Conservation (phyloP, 2,329 filamentous ascomycete genomes). For the Anisogramma anomala region DNA sequence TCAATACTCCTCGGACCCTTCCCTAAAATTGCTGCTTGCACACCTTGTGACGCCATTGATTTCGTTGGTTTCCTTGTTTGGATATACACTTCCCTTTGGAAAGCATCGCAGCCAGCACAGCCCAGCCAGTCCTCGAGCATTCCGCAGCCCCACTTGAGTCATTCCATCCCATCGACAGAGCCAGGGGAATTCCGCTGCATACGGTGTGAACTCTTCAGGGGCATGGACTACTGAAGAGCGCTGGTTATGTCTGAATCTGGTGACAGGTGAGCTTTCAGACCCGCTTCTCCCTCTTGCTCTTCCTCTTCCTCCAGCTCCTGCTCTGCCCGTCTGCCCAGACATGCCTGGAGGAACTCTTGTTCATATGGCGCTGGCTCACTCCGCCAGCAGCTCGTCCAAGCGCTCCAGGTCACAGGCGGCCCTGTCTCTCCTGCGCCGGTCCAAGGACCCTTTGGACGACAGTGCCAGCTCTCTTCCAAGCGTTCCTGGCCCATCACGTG, state of each 20-base stretch:
- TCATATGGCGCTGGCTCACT: constrained; percentile 1
- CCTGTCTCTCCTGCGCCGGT: constrained; percentile 39
- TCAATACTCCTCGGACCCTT: too few species aligned
- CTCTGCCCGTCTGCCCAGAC: neutral
- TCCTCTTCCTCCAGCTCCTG: neutral
- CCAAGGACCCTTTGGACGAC: constrained; percentile 36
- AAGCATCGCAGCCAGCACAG: too few species aligned
- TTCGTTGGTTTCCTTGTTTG: too few species aligned
- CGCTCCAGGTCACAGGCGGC: constrained; percentile 42
- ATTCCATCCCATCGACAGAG: too few species aligned
- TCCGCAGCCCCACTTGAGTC: neutral
- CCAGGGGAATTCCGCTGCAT: too few species aligned
- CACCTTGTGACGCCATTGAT: too few species aligned
- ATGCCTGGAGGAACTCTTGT: neutral
- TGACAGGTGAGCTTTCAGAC: constrained; percentile 7
- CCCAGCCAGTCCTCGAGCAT: too few species aligned
- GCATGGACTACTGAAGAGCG: neutral
- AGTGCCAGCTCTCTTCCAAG: constrained; percentile 23
- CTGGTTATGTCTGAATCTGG: constrained; percentile 11
- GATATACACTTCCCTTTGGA: too few species aligned
- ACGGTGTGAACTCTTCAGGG: neutral
- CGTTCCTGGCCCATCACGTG: constrained; percentile 22
- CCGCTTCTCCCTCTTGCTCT: too few species aligned
- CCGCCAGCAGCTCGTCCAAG: constrained; percentile 28
- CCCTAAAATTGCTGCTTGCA: too few species aligned